Base-by-base conservation (phyloP, 192 early-diverging fungal genomes). In the Backusella tuberculispora region DNA sequence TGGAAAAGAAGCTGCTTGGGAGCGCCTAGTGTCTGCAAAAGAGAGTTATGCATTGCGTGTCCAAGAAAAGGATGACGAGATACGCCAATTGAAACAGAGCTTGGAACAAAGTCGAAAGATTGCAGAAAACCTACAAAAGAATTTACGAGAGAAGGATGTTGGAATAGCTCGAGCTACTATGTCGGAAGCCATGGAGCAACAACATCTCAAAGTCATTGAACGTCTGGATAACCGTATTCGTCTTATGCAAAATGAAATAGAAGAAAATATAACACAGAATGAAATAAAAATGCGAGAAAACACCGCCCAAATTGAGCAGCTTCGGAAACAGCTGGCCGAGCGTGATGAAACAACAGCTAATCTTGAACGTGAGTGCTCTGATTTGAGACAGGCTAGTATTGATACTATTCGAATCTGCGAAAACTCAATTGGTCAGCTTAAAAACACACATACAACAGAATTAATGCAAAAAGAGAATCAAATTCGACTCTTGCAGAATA, bases 371-470 rank as follows among this genome's bases (percentile, higher is more conserved):
- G 82, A 85, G 34, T 68, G 73, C 24, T 80, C 79, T 44, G 77
- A 79, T 14, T 60, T 85, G 40, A 75, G 80, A 66, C 78, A 78
- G 40, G 71, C 77, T 73, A 76, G 79, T 24, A 48, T 79, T 13
- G 84, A 85, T 34, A 78, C 80, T n/a, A 73, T 83, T 42, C 77
- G 79, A 50, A 80, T 72, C 15, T 85, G 81, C 50, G 82, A 85
- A 73, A 60, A 65, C 12, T 83, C 79, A 0, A 68, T 85, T n/a
- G 71, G 76, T 0, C 79, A 84, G 34, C 41, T 79, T 8, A 81
- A 84, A 71, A 66, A 78, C 26, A 71, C 86, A 38, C 41, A 80
- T 21, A 60, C 63, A 3, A 74, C 69, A 17, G 72, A 71, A 24
- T 17, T 63, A 5, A 75, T 75, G 26, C 76, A 82, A 17, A 65